Base-by-base conservation (phyloP, 495 filamentous ascomycete species). In the Aeminium ludgeri region DNA sequence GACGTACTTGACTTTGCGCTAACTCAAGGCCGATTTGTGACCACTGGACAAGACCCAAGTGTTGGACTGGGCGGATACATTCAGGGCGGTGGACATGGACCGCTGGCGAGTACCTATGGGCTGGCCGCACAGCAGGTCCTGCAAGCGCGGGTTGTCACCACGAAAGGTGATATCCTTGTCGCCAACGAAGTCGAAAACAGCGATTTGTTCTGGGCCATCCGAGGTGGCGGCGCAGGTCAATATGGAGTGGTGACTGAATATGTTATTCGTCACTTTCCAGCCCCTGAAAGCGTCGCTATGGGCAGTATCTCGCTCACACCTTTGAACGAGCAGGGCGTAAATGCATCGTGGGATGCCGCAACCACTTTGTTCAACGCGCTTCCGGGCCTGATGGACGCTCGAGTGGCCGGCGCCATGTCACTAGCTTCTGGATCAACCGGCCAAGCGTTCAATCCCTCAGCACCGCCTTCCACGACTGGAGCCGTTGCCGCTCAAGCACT, bases 31-130 rank as follows among this genome's bases (percentile, higher is more conserved):
- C n/a, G n/a, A n/a, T n/a, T n/a, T n/a, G n/a, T n/a, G n/a, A n/a
- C n/a, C n/a, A n/a, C n/a, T n/a, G n/a, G n/a, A n/a, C n/a, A n/a
- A n/a, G n/a, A n/a, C n/a, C n/a, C n/a, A n/a, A n/a, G n/a, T n/a
- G n/a, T n/a, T n/a, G n/a, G n/a, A n/a, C n/a, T n/a, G n/a, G 49
- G 49, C 28, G 49, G 49, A 16, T 52, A 52, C 25, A 50, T 38
- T 11, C 48, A 51, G 28, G 48, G 48, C 2, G 48, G 48, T 12
- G 48, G 48, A 3, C 48, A 48, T 20, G 33, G 51, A n/a, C 54
- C 69, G 0, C 62, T 82, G 6, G 49, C 49, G 16, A 62, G 61
- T 4, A 49, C 48, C 2, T 71, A 68, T 38, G 78, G 78, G 0
- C 56, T 83, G 1, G 77, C 53, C 5, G 74, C 74, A 0, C 34